Evolutionary conservation across 73 alveolate genomes (phyloP), one percentile per base, ranked within the genome.

Genomic region (Urostyla sp.): DNA sequence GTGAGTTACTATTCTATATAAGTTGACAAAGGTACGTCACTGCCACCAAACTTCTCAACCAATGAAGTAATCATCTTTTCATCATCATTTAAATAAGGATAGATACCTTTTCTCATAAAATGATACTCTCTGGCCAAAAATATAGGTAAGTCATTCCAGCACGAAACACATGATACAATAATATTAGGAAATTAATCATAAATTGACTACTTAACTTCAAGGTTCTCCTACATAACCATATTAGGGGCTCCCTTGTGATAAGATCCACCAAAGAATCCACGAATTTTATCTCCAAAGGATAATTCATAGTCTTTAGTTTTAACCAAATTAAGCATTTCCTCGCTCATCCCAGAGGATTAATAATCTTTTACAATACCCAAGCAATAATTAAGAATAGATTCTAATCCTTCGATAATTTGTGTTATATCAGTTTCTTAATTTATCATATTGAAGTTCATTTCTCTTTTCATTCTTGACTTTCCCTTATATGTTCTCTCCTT

Each of bases 91-190:
- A 35, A 45, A 57, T 74, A 84, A 15, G 87, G 80, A 73, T 24
- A 43, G 18, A 84, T 83, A 5, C 92, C 92, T 15, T 78, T 40
- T 53, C 92, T 74, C 16, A 88, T 51, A 79, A 84, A 84, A 8
- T 37, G 43, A 79, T 74, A 84, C 60, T 84, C 92, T 60, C 44
- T 84, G 0, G 87, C 55, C n/a, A 67, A 15, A 57, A 66, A 84
- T 21, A 84, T 84, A 45, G 87, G 67, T 16, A 84, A 73, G 38
- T 84, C 78, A 26, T 57, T 52, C 92, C 92, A 84, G 55, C 92
- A 84, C 40, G 57, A 50, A 18, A 84, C 52, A 37, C 90, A 40
- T 16, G 74, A 35, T 18, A 66, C 82, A 5, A 80, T 80, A 30
- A 80, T 80, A 16, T 80, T 56, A 49, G 45, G 35, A 53, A 80